Conservation (phyloP, 768 basidiomycete genomes). For the Lentinula guzmanii region DNA sequence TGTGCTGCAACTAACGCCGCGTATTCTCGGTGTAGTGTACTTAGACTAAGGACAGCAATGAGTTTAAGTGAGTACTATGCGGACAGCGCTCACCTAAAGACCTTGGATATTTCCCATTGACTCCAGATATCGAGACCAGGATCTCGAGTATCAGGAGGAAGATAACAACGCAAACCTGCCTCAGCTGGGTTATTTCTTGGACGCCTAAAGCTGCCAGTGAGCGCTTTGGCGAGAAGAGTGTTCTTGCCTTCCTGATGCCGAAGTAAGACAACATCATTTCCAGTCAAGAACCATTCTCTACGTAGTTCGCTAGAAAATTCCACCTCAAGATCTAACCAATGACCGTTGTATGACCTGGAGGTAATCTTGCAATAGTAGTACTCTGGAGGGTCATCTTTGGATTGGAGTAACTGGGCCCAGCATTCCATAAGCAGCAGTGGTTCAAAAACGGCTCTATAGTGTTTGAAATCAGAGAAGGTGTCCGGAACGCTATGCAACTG, state of each 20-base stretch:
- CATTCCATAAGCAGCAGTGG: constrained; percentile 85
- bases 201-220: constrained; percentile 9
- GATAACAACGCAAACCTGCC: constrained; percentile 53
- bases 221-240: constrained; percentile 66
- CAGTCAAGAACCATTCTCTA: constrained; percentile 70
- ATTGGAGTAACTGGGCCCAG: constrained; percentile 81
- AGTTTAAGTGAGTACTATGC: not conserved
- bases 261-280: constrained; percentile 84
- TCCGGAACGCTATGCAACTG: constrained; percentile 48
- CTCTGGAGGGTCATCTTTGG: constrained; percentile 61
- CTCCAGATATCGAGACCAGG: constrained; percentile 60
- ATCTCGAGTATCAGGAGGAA: constrained; percentile 35
- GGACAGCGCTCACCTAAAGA: constrained; percentile 60
- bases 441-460: constrained; percentile 75
- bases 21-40: constrained; percentile 90
- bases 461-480: constrained; percentile 52
- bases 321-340: constrained; percentile 78
- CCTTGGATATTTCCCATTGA: constrained; percentile 71
- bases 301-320: constrained; percentile 50
- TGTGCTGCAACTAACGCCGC: constrained; percentile 77
- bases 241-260: constrained; percentile 48
- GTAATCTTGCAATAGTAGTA: constrained; percentile 57
- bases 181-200: constrained; percentile 39
- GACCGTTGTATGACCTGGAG: constrained; percentile 67
- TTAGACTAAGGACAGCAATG: constrained; percentile 51